Percentiles rank a stretch among this genome's conserved stretches.
phyloP scores from a whole-genome alignment of 352 stramenopile genomes.

The Globisporangium uncinulatum region DNA sequence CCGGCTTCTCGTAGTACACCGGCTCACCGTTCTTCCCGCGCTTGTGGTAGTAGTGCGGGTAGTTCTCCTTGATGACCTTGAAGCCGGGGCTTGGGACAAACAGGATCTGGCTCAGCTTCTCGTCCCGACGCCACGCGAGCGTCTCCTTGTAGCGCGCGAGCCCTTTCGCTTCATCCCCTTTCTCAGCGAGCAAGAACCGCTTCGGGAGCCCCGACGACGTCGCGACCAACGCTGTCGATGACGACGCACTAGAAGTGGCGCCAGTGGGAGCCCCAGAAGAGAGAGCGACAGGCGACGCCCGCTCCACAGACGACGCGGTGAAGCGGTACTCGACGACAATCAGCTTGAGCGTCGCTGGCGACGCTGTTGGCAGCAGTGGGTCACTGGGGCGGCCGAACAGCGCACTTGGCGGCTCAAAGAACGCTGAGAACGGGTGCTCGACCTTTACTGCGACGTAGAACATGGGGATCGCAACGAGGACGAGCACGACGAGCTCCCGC shows the following conservation, averaged over 20 bases:
- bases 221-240: constrained; percentile 15
- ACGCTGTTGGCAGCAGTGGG: constrained; percentile 5
- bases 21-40: constrained; percentile 53
- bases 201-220: constrained; percentile 27
- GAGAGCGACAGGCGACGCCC: neutral
- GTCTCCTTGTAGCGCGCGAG: constrained; percentile 67
- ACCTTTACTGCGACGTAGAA: constrained; percentile 71
- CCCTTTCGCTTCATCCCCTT: constrained; percentile 61
- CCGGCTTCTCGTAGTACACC: constrained; percentile 53
- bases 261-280: neutral
- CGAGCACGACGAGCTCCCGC: constrained; percentile 49
- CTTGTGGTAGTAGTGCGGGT: constrained; percentile 62
- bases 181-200: constrained; percentile 73
- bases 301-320: neutral
- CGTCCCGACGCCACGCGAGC: constrained; percentile 70
- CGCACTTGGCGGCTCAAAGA: constrained; percentile 38
- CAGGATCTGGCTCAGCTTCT: constrained; percentile 81
- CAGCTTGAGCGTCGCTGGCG: constrained; percentile 55
- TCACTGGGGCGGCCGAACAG: constrained; percentile 7
- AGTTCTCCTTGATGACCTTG: constrained; percentile 53
- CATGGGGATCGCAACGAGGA: constrained; percentile 52
- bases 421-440: constrained; percentile 61
- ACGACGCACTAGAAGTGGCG: neutral
- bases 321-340: constrained; percentile 78
- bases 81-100: constrained; percentile 49